These are phyloP conservation scores for Populus pruinosa DNA, from an alignment of 345 rosid species.

Conservation along the genomic window DNA sequence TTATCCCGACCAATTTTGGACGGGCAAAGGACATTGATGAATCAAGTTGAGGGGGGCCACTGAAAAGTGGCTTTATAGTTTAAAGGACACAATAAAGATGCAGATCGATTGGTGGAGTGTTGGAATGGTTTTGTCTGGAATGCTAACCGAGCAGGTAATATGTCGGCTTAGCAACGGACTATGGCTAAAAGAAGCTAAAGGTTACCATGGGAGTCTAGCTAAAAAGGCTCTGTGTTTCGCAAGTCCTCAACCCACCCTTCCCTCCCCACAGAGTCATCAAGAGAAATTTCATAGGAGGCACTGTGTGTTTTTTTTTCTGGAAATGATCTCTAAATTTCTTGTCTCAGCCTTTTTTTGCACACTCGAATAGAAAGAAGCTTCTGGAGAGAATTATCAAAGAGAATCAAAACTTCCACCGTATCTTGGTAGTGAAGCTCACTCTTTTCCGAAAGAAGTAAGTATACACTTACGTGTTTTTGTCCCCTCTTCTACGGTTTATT, in stretches of 20 bases:
- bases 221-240: not conserved
- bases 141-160: constrained; percentile 65
- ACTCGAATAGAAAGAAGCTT: constrained; percentile 62
- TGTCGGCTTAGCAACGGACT: not conserved
- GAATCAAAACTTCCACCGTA: constrained; percentile 67
- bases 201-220: not conserved
- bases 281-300: not conserved
- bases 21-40: constrained; percentile 72
- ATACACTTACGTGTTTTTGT: constrained; percentile 1
- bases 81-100: constrained; percentile 70
- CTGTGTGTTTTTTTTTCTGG: not conserved
- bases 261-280: not conserved
- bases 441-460: constrained; percentile 68
- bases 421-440: constrained; percentile 60
- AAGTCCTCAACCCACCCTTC: not conserved
- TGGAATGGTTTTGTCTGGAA: constrained; percentile 64
- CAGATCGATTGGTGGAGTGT: constrained; percentile 67
- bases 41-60: constrained; percentile 61
- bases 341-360: constrained; percentile 56
- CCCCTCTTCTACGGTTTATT: not conserved
- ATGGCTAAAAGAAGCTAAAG: not conserved
- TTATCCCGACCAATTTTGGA: constrained; percentile 71
- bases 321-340: not conserved
- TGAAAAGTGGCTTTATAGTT: constrained; percentile 47
- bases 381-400: constrained; percentile 69